Evolutionary conservation across 768 basidiomycete genomes (phyloP).

Genomic region (Macrolepiota dolichaula): DNA sequence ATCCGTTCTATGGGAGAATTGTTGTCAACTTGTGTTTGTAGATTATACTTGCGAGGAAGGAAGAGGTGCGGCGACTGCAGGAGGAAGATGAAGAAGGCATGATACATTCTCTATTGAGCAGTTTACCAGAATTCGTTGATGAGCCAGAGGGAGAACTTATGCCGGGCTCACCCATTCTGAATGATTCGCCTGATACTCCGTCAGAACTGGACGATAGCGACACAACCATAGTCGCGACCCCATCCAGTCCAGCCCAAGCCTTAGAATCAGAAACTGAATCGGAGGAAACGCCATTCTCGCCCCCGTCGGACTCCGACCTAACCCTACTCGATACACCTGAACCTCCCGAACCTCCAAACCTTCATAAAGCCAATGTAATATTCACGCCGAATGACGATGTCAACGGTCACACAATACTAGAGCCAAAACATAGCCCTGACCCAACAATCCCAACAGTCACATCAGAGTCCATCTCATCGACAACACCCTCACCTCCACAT

Average conservation of each 20-base stretch:
- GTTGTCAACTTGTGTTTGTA: slow-evolving; percentile 24
- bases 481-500: background rate
- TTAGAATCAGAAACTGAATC: background rate
- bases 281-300: background rate
- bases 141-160: slow-evolving; percentile 6
- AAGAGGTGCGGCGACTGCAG: slow-evolving; percentile 57
- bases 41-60: slow-evolving; percentile 73
- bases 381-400: background rate
- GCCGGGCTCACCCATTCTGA: background rate
- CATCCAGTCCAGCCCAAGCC: background rate
- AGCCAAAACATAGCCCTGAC: background rate
- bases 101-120: slow-evolving; percentile 71
- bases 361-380: background rate
- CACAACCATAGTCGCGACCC: background rate
- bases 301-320: slow-evolving; percentile 1
- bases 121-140: slow-evolving; percentile 59
- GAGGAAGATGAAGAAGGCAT: slow-evolving; percentile 77
- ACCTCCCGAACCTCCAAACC: background rate
- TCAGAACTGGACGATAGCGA: background rate
- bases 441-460: background rate
- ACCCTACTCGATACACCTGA: slow-evolving; percentile 1
- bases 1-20: background rate
- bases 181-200: background rate
- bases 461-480: background rate
- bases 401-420: background rate